Evolutionary conservation across 2,329 filamentous ascomycete genomes (phyloP), one percentile per base, ranked within the genome.

Genomic region (Acephala macrosclerotiorum): DNA sequence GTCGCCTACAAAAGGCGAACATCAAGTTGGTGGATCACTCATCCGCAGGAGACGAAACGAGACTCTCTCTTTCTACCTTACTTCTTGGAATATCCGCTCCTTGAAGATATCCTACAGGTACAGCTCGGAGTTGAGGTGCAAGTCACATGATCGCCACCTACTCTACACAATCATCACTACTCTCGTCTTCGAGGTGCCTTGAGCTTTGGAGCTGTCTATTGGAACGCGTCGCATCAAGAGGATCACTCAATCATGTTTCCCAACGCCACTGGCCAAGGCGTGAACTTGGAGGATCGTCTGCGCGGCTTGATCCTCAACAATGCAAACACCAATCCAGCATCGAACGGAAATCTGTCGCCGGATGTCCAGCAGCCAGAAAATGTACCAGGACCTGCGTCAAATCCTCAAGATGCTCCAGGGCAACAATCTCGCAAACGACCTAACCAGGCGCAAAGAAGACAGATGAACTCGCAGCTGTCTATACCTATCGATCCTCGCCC

Each of bases 401-500:
- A 22, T 18, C 33, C n/a, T 22, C 81, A 77, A 61, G 40, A n/a
- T 14, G 9, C 55, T 55, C 9, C n/a, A 40, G 47, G 55, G 40
- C 57, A 65, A 42, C 45, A 38, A 38, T 60, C 63, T 49, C 61
- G 68, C 11, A 87, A 83, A 71, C 85, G 87, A 25, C 83, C 80
- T 2, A 90, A 90, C 66, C 88, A 90, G 73, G 87, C 87, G 1
- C 85, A 89, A 70, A 81, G 87, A 58, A 83, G 87, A 25, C 86
- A 89, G 71, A 87, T 89, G 85, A 88, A 82, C 63, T 81, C 86
- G 4, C 84, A 89, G 68, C 72, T 88, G 20, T 82, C 85, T 0
- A 84, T 89, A 55, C 81, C 85, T 4, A 80, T 89, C 60, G 84
- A 88, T 66, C 45, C 69, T 29, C 65, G 70, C 29, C 75, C 81